These are phyloP conservation scores for Quercus parvula DNA, from an alignment of 306 rosid species.

Conservation along the genomic window DNA sequence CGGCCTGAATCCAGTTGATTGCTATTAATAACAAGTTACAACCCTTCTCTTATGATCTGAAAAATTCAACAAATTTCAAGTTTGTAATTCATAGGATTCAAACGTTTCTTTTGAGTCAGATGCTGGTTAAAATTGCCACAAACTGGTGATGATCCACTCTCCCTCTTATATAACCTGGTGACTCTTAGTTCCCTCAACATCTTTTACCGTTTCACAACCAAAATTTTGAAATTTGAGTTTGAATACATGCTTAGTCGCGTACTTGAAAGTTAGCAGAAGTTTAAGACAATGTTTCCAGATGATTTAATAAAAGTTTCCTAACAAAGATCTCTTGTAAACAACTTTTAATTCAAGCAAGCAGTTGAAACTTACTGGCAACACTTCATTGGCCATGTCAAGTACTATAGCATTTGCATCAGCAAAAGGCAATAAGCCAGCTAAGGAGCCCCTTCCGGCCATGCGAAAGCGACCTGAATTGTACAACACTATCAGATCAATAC, in stretches of 20 bases:
- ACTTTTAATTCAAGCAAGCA: conserved; percentile 22
- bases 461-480: conserved; percentile 97
- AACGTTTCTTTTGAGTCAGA: not conserved
- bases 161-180: not conserved
- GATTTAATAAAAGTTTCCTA: not conserved
- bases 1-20: not conserved
- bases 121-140: not conserved
- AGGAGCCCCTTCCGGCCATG: conserved; percentile 95
- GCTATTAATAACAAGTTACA: not conserved
- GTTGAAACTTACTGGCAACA: conserved; percentile 66
- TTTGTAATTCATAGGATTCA: not conserved
- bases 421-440: conserved; percentile 88
- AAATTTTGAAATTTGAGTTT: not conserved
- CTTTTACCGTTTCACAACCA: not conserved
- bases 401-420: conserved; percentile 94
- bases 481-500: conserved; percentile 79
- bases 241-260: not conserved
- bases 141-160: not conserved
- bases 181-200: not conserved
- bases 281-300: not conserved
- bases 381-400: conserved; percentile 94
- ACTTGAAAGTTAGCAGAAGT: not conserved
- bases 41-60: not conserved
- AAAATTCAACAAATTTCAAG: not conserved
- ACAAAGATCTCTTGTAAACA: not conserved